Base-by-base conservation (phyloP, 2,329 filamentous ascomycete genomes). In the Fragosphaeria purpurea region DNA sequence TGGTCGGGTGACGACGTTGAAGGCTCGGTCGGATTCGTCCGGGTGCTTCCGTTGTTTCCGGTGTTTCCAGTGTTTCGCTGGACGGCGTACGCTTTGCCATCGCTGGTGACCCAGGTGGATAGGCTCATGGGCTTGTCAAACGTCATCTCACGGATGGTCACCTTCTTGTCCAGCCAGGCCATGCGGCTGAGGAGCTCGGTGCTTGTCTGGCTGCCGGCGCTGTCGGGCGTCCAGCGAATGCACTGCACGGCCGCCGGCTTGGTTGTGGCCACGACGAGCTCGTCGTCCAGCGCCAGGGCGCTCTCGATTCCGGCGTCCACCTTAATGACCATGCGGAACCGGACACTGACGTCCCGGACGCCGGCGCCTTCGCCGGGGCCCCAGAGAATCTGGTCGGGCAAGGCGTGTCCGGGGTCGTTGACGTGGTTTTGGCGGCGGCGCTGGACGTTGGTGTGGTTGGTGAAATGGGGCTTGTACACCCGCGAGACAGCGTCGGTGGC, bases 251-350 rank as follows among this genome's bases (percentile, higher is more conserved):
- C 91, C 0, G 90, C 84, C 4, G 93, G 93, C 62, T 93, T 95
- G 51, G 81, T 76, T 0, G 93, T 98, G 5, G 93, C 88, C 48
- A 98, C 90, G 30, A 97, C 76, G 41, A 98, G 73, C 65, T 97
- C 93, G 50, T 95, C 88, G 57, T 97, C 93, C 30, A 97, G 75
- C 3, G 93, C 91, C 50, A 97, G 70, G 9, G 87, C 88, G 60
- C 83, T 87, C 58, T 83, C 83, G 59, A 98, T 96, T 3, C 93
- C 93, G 3, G 93, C 93, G 67, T 98, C 93, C 13, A 98, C 88
- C 64, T 95, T 94, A 62, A 98, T 97, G 11, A 95, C 91, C 86
- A 96, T 95, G 51, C 91, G 81, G 67, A 98, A 98, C 9, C 88
- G 85, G 46, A 98, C 77, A 60, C 85, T 95, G 50, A 95, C 81